Base-by-base conservation (phyloP, 805 yeast species). In the Candida sphagnicola region DNA sequence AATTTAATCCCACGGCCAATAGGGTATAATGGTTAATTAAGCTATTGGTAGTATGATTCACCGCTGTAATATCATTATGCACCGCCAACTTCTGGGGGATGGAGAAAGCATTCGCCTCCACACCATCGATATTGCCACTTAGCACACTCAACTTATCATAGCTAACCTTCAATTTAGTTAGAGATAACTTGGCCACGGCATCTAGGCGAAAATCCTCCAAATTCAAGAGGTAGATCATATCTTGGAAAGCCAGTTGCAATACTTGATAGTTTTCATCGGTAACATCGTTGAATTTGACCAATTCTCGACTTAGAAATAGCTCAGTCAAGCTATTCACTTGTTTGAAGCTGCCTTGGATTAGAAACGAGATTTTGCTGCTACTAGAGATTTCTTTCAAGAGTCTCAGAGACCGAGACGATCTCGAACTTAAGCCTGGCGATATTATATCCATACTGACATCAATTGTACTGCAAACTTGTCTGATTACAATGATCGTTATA, bases 311-410 rank as follows among this genome's bases (percentile, higher is more conserved):
- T 21, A 65, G 42, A 39, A 51, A 59, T 5, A 38, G 35, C 32
- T 54, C 45, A 11, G 61, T 56, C 18, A 42, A 40, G 15, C 35
- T 43, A 39, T 59, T 55, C 39, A 61, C 48, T 5, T 44, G 39
- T 23, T 41, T 39, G 34, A 61, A 49, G 30, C 54, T 47, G 17
- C 47, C 43, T 28, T 52, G 43, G 18, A 65, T 39, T 16, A 47
- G 45, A 13, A 56, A 39, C 10, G 67, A 53, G 13, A 62, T 59
- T 4, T 61, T 51, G 41, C 66, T 67, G 39, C 61, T 57, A 39
- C 48, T 49, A 38, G 59, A 57, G 43, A 56, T 56, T 15, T 51
- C 54, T 19, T 43, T 38, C 13, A 47, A n/a, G 18, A 49, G 39
- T 41, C 40, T 43, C 17, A 29, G 14, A 8, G 45, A 39, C 17